These are phyloP conservation scores for Acorus gramineus DNA, from an alignment of 106 monocot species.

Conservation along the genomic window DNA sequence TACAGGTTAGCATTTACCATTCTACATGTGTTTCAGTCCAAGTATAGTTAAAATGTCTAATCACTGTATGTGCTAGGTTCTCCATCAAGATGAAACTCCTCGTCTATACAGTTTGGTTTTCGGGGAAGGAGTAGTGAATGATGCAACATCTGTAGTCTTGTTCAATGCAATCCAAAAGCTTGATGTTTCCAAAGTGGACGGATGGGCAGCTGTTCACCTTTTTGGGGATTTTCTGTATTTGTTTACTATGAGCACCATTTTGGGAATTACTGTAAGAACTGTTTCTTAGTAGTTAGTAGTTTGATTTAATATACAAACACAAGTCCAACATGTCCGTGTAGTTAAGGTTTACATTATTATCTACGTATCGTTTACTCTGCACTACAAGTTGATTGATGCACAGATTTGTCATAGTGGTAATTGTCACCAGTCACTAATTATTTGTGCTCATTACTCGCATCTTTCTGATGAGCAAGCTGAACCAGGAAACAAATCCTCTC, in stretches of 20 bases:
- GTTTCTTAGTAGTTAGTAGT: conserved; percentile 2
- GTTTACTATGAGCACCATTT: conserved; percentile 60
- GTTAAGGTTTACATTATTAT: too few species aligned
- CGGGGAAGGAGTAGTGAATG: conserved; percentile 87
- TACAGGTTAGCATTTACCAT: conserved; percentile 38
- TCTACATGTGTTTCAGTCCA: not conserved
- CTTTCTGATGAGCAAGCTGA: too few species aligned
- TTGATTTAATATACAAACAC: not conserved
- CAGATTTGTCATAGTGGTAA: too few species aligned
- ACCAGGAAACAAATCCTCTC: too few species aligned
- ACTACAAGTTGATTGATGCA: too few species aligned
- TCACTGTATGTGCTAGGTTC: conserved; percentile 20
- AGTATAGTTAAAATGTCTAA: not conserved
- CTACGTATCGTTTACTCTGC: too few species aligned
- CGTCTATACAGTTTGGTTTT: conserved; percentile 75
- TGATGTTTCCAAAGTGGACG: conserved; percentile 38
- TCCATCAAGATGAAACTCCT: conserved; percentile 72
- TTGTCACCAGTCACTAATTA: too few species aligned
- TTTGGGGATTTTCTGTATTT: conserved; percentile 60
- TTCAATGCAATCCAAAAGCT: conserved; percentile 60
- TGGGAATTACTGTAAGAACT: conserved; percentile 61
- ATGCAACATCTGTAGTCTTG: conserved; percentile 70
- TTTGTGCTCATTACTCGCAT: too few species aligned
- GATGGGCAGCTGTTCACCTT: conserved; percentile 29
- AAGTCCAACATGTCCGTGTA: too few species aligned